These are phyloP conservation scores for Ustilago trichophora DNA, from an alignment of 1,284 basidiomycete species.

Conservation along the genomic window DNA sequence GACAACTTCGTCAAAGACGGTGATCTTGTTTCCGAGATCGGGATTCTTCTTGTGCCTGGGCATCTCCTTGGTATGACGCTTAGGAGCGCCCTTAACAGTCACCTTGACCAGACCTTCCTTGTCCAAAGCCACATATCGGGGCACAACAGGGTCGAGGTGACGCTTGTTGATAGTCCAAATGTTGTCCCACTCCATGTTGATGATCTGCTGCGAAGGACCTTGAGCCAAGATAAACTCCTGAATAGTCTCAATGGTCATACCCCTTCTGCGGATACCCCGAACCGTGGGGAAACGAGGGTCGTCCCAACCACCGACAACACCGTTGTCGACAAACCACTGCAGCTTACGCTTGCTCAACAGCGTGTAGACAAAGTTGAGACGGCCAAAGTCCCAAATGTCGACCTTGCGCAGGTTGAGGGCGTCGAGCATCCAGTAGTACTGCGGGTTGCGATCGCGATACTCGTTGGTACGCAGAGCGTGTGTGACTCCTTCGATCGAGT, in stretches of 20 bases:
- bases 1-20: constrained; percentile 81
- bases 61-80: constrained; percentile 67
- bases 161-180: constrained; percentile 98
- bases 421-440: constrained; percentile 96
- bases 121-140: constrained; percentile 85
- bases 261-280: constrained; percentile 92
- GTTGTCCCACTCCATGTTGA: constrained; percentile 97
- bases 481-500: constrained; percentile 94
- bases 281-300: constrained; percentile 98
- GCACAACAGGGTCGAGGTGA: constrained; percentile 93
- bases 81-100: constrained; percentile 44
- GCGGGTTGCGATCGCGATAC: constrained; percentile 96
- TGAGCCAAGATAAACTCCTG: constrained; percentile 95
- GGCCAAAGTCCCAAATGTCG: constrained; percentile 89
- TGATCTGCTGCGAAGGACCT: constrained; percentile 91
- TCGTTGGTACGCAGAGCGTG: constrained; percentile 99
- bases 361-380: constrained; percentile 97
- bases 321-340: constrained; percentile 89
- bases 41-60: constrained; percentile 91
- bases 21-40: constrained; percentile 88
- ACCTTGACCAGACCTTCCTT: constrained; percentile 73
- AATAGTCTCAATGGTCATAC: constrained; percentile 95
- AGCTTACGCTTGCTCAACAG: constrained; percentile 98
- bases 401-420: constrained; percentile 83
- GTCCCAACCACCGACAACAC: constrained; percentile 90